A percentile compares a stretch with the other conserved stretches of the same genome.
Evolutionary conservation across 345 rosid genomes (phyloP).

Genomic region (Brassica carinata): DNA sequence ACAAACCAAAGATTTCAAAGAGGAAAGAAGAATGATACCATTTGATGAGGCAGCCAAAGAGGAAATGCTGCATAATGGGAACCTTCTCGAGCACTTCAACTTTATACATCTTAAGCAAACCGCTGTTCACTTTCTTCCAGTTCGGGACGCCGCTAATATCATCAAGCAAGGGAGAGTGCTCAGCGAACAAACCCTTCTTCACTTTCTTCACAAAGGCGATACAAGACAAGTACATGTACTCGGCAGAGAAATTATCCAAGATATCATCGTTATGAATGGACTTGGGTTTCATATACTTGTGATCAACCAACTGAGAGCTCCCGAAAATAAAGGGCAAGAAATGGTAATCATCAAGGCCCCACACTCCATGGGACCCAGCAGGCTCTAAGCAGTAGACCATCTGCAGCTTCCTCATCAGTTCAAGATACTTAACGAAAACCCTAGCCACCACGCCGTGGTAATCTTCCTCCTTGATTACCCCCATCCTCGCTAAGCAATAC

Average conservation of each 20-base stretch:
- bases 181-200: constrained; percentile 84
- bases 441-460: constrained; percentile 74
- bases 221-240: constrained; percentile 83
- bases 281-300: constrained; percentile 92
- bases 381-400: constrained; percentile 81
- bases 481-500: constrained; percentile 84
- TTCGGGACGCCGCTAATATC: constrained; percentile 92
- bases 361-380: constrained; percentile 96
- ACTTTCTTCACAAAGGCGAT: constrained; percentile 82
- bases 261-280: constrained; percentile 88
- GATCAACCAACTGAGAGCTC: constrained; percentile 90
- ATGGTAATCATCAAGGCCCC: constrained; percentile 99
- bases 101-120: constrained; percentile 93
- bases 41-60: constrained; percentile 84
- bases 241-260: constrained; percentile 75
- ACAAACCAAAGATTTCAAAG: neutral
- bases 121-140: constrained; percentile 94
- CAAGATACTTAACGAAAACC: constrained; percentile 79
- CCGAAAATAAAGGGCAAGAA: constrained; percentile 94
- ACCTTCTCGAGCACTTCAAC: constrained; percentile 95
- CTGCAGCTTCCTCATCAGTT: constrained; percentile 82
- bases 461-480: constrained; percentile 74
- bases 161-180: constrained; percentile 88
- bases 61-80: constrained; percentile 98
- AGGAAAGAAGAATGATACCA: constrained; percentile 55